A percentile compares a stretch with the other conserved stretches of the same genome.
Evolutionary conservation across 441 rosid genomes (phyloP).

Genomic region (Adansonia grandidieri): DNA sequence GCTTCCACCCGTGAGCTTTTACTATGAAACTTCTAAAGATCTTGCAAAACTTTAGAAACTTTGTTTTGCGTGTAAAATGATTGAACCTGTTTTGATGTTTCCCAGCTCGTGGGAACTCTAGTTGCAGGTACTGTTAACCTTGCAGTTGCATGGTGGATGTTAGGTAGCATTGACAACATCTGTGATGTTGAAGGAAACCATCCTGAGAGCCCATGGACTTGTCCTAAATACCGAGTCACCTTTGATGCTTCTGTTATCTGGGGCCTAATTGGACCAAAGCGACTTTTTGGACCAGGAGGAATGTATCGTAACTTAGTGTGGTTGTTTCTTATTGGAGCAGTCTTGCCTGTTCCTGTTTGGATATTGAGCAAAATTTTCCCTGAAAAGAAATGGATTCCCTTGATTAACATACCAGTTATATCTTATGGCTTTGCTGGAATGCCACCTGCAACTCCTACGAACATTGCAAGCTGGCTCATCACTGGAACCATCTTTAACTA

Average conservation of each 20-base stretch:
- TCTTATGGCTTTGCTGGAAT: conserved; percentile 92
- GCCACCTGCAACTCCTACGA: conserved; percentile 98
- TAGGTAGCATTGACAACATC: conserved; percentile 72
- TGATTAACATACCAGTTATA: conserved; percentile 91
- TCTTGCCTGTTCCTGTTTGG: conserved; percentile 93
- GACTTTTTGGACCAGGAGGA: conserved; percentile 88
- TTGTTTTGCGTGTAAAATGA: not conserved
- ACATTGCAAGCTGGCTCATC: conserved; percentile 89
- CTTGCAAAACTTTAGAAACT: not conserved
- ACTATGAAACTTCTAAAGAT: not conserved
- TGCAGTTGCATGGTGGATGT: conserved; percentile 98
- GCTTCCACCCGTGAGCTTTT: not conserved
- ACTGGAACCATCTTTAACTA: conserved; percentile 87
- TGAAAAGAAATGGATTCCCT: conserved; percentile 86
- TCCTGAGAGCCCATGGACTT: conserved; percentile 96
- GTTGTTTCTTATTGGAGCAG: conserved; percentile 86
- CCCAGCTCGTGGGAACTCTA: conserved; percentile 77
- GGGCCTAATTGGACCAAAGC: conserved; percentile 87
- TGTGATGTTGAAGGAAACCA: conserved; percentile 70
- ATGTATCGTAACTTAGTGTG: conserved; percentile 89
- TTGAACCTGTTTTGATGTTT: conserved; percentile 1
- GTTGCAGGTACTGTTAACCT: conserved; percentile 76
- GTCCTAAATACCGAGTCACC: conserved; percentile 90
- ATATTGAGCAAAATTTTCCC: conserved; percentile 79
- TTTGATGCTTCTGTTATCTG: conserved; percentile 94